These are phyloP conservation scores for Boeremia exigua DNA, from an alignment of 2,329 filamentous ascomycete genomes.

Conservation along the genomic window DNA sequence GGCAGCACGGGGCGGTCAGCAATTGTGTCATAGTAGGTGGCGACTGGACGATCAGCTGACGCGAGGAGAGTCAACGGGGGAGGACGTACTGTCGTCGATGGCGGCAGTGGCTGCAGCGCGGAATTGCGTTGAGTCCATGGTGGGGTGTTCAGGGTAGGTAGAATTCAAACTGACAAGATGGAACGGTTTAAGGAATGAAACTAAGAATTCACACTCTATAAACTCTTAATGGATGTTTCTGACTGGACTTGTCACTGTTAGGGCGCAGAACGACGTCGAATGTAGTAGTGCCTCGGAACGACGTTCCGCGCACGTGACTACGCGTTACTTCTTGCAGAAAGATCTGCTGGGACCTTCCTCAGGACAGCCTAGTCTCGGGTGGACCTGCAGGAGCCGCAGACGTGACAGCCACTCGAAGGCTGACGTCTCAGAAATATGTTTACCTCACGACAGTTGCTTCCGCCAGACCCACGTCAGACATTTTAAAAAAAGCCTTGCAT, in stretches of 20 bases:
- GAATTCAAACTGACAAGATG: neutral
- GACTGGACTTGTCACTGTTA: neutral
- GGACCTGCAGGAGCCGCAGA: neutral
- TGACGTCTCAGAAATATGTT: no score
- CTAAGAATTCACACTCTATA: neutral
- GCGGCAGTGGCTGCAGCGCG: constrained; percentile 75
- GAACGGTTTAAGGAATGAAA: neutral
- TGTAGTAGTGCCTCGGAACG: neutral
- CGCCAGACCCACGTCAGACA: neutral
- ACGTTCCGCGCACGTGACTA: constrained; percentile 4
- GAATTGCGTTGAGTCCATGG: constrained; percentile 83
- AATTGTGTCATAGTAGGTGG: constrained; percentile 81
- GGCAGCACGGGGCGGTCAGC: constrained; percentile 74
- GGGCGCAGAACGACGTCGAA: constrained; percentile 4
- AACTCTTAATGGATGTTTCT: neutral
- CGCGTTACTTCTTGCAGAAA: constrained; percentile 6
- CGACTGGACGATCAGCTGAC: constrained; percentile 61
- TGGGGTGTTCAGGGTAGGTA: constrained; percentile 1
- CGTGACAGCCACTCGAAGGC: neutral
- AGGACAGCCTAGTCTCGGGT: neutral
- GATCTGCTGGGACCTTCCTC: neutral
- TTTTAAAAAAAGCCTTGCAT: neutral
- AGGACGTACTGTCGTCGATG: constrained; percentile 75
- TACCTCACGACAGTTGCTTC: neutral
- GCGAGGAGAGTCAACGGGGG: neutral